phyloP scores from a whole-genome alignment of 768 basidiomycete species.

The Naganishia kalamii region DNA sequence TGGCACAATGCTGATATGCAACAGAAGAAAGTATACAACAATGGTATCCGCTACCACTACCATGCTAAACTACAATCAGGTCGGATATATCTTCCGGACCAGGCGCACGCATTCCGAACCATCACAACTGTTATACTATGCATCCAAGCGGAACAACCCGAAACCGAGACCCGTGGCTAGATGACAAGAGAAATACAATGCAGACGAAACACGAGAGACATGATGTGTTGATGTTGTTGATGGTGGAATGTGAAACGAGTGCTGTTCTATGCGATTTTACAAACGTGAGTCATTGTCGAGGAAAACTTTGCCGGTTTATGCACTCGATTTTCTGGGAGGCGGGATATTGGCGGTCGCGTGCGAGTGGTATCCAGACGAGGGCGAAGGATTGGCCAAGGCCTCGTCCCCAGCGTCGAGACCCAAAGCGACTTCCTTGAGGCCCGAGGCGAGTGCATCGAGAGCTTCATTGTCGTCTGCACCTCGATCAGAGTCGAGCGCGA shows the following conservation, averaged over 20 bases:
- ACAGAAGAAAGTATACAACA: conserved; percentile 5
- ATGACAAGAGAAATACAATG: conserved; percentile 12
- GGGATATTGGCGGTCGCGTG: neutral
- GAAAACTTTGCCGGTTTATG: neutral
- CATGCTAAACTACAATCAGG: conserved; percentile 7
- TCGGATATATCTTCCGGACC: conserved; percentile 5
- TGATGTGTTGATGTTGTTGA: neutral
- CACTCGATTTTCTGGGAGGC: conserved; percentile 10
- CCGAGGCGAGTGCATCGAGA: conserved; percentile 13
- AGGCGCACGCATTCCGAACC: neutral
- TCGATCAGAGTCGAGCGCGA: neutral
- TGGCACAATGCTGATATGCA: neutral
- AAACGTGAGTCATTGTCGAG: neutral
- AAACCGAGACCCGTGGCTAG: neutral
- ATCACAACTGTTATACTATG: conserved; percentile 15
- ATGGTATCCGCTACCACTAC: neutral
- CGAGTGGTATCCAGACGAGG: neutral
- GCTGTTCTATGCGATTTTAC: conserved; percentile 7
- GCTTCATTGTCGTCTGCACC: conserved; percentile 16
- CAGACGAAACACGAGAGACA: neutral
- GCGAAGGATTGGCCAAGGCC: neutral
- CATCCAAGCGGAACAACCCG: conserved; percentile 2
- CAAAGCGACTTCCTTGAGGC: conserved; percentile 19
- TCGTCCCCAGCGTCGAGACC: conserved; percentile 15
- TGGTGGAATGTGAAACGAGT: neutral